Conservation (phyloP, 192 early-diverging fungal species). For the Oehlia diaphana region DNA sequence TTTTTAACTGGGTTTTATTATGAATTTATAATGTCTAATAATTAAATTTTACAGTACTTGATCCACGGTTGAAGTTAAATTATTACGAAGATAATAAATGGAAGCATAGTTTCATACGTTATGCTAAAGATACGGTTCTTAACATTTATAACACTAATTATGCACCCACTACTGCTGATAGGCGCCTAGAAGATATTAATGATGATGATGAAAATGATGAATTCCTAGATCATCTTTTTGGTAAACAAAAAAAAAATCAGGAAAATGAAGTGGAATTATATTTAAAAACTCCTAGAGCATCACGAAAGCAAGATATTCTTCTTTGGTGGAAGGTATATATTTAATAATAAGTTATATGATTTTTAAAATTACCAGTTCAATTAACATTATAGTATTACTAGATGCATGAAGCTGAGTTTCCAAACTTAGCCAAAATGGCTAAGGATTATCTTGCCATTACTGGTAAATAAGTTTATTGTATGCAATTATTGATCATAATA, state of each 20-base stretch:
- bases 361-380: too few species aligned
- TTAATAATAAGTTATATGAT: too few species aligned
- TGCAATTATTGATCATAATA: too few species aligned
- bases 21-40: too few species aligned
- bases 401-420: too few species aligned
- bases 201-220: conserved; percentile 14
- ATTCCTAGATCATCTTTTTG: conserved; percentile 5
- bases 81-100: conserved; percentile 10
- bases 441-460: too few species aligned
- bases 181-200: background rate
- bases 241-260: background rate
- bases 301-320: too few species aligned
- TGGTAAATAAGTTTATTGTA: too few species aligned
- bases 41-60: background rate
- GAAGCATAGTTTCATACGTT: background rate
- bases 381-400: too few species aligned
- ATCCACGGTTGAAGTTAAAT: background rate
- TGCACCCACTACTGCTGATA: background rate
- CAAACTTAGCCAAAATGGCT: too few species aligned
- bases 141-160: conserved; percentile 11
- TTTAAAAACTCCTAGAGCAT: background rate
- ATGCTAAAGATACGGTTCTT: background rate
- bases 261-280: conserved; percentile 12
- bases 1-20: too few species aligned
- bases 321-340: too few species aligned